These are phyloP conservation scores for Magnusiomyces magnusii DNA, from an alignment of 1,139 yeast species.

Conservation along the genomic window DNA sequence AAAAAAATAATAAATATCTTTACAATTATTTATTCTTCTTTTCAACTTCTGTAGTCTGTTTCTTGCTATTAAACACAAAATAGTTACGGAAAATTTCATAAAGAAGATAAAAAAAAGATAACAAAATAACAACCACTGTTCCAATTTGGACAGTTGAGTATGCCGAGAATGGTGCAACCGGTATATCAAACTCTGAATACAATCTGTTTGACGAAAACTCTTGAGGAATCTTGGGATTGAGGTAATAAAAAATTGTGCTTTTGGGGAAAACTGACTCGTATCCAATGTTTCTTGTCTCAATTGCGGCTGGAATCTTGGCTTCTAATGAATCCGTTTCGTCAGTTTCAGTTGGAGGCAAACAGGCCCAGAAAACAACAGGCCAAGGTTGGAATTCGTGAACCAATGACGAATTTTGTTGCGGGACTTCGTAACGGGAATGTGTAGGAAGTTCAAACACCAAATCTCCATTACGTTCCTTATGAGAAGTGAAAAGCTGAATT, in stretches of 20 bases:
- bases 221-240: conserved; percentile 17
- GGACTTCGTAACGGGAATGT: conserved; percentile 45
- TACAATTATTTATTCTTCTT: not conserved
- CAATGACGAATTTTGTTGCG: conserved; percentile 26
- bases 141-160: conserved; percentile 28
- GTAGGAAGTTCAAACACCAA: conserved; percentile 36
- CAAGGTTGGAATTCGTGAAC: conserved; percentile 27
- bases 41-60: not conserved
- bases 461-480: conserved; percentile 15
- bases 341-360: conserved; percentile 31
- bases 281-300: conserved; percentile 36
- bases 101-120: conserved; percentile 33
- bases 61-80: not conserved
- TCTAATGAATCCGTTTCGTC: conserved; percentile 14
- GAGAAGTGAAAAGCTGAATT: conserved; percentile 31
- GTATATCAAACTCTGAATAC: conserved; percentile 29
- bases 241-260: conserved; percentile 38
- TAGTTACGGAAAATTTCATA: conserved; percentile 24
- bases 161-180: conserved; percentile 32
- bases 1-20: not conserved
- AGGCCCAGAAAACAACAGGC: conserved; percentile 45
- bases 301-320: conserved; percentile 27
- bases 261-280: conserved; percentile 41
- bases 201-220: conserved; percentile 3
- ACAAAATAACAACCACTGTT: conserved; percentile 30